phyloP scores from a whole-genome alignment of 768 basidiomycete species.

The Xanthoconium stramineum region DNA sequence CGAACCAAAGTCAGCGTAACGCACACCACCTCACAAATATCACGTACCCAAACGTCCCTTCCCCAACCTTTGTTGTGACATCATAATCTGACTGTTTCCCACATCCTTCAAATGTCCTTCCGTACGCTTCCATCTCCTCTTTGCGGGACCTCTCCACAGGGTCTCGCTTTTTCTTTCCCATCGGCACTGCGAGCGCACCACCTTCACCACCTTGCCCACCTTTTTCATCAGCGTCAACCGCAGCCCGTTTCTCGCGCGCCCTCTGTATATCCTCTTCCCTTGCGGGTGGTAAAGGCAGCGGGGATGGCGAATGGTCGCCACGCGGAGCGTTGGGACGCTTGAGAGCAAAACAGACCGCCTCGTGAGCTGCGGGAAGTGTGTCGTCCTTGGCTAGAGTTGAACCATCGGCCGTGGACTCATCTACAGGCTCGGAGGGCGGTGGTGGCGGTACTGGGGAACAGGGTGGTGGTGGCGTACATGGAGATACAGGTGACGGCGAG shows the following conservation, averaged over 20 bases:
- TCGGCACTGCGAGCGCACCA: neutral
- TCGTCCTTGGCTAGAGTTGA: constrained; percentile 22
- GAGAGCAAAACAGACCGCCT: constrained; percentile 39
- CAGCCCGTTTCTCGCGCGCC: constrained; percentile 26
- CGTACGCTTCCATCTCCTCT: constrained; percentile 67
- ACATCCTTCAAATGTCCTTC: constrained; percentile 64
- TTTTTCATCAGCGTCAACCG: constrained; percentile 4
- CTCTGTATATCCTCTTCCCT: constrained; percentile 25
- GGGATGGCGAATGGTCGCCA: constrained; percentile 44
- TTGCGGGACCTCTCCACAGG: constrained; percentile 52
- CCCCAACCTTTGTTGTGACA: constrained; percentile 83
- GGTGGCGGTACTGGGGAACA: constrained; percentile 25
- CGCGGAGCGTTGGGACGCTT: constrained; percentile 48
- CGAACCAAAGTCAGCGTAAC: constrained; percentile 7
- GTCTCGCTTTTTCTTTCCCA: constrained; percentile 36
- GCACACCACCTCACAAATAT: neutral
- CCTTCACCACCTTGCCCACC: constrained; percentile 1
- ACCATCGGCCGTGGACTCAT: constrained; percentile 18
- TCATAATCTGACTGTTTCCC: constrained; percentile 75
- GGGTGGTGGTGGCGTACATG: constrained; percentile 19
- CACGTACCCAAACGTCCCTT: constrained; percentile 93
- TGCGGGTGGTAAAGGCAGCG: constrained; percentile 33
- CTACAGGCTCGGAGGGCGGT: constrained; percentile 38
- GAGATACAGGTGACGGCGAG: constrained; percentile 23
- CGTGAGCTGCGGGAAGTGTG: constrained; percentile 36